These are phyloP conservation scores for Hemerocallis citrina DNA, from an alignment of 106 monocot species.

Conservation along the genomic window DNA sequence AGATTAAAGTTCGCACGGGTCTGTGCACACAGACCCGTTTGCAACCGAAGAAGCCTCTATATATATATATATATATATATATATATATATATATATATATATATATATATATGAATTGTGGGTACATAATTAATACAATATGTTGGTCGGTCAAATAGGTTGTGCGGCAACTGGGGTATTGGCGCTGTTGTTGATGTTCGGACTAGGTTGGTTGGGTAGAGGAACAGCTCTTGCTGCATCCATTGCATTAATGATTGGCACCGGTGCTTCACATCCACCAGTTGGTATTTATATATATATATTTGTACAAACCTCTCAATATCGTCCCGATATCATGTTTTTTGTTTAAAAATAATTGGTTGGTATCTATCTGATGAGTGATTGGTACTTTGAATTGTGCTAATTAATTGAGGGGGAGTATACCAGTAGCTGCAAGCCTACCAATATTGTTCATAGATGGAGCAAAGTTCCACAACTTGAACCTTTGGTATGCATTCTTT, in stretches of 20 bases:
- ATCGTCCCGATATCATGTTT: no score
- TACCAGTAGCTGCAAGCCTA: constrained; percentile 90
- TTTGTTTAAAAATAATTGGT: no score
- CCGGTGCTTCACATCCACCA: constrained; percentile 79
- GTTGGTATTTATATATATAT: constrained; percentile 26
- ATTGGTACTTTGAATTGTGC: background rate
- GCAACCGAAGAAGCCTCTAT: no score
- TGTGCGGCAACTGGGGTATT: constrained; percentile 91
- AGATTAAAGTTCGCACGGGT: no score
- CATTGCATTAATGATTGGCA: constrained; percentile 72
- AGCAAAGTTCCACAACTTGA: constrained; percentile 66
- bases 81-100: no score
- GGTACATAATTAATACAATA: no score
- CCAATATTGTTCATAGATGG: constrained; percentile 87
- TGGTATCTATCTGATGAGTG: no score
- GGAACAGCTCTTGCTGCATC: constrained; percentile 66
- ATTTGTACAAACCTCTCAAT: no score
- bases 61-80: no score
- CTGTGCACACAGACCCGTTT: no score
- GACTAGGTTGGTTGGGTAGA: constrained; percentile 88
- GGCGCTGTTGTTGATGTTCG: constrained; percentile 58
- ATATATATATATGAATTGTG: no score
- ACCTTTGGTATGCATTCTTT: constrained; percentile 78
- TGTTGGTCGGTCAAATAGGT: constrained; percentile 85
- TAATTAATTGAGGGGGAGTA: no score